phyloP scores from a whole-genome alignment of 2,329 filamentous ascomycete genomes.

The Aspergillus pseudoterreus region DNA sequence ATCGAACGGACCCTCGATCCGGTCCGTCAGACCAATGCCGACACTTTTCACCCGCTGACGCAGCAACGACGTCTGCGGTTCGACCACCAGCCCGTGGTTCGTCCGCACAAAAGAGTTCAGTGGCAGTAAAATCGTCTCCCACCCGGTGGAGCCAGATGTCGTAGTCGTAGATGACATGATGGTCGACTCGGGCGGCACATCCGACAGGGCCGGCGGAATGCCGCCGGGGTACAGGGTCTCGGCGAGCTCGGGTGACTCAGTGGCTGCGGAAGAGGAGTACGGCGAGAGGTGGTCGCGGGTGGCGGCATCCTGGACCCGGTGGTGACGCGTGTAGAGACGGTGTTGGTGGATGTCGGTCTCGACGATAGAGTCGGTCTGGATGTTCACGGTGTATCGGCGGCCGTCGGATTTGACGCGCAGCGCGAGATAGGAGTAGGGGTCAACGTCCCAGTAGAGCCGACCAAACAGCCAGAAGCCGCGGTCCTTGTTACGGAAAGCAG shows the following conservation, averaged over 20 bases:
- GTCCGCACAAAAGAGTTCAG: slow-evolving; percentile 94
- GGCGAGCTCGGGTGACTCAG: slow-evolving; percentile 19
- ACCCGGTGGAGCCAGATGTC: slow-evolving; percentile 71
- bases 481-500: slow-evolving; percentile 83
- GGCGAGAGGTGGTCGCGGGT: slow-evolving; percentile 14
- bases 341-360: slow-evolving; percentile 97
- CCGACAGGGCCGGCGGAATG: slow-evolving; percentile 35
- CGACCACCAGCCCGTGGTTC: slow-evolving; percentile 85
- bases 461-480: slow-evolving; percentile 78
- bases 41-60: slow-evolving; percentile 80
- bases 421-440: slow-evolving; percentile 82
- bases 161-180: slow-evolving; percentile 29
- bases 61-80: slow-evolving; percentile 87
- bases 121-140: slow-evolving; percentile 91
- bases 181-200: slow-evolving; percentile 34
- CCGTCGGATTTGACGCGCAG: slow-evolving; percentile 87
- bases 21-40: slow-evolving; percentile 84
- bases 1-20: slow-evolving; percentile 83
- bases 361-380: slow-evolving; percentile 91
- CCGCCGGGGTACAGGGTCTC: slow-evolving; percentile 24
- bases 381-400: slow-evolving; percentile 87
- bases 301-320: slow-evolving; percentile 26
- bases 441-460: slow-evolving; percentile 79
- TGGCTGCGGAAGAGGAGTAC: slow-evolving; percentile 13
- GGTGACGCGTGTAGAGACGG: slow-evolving; percentile 60